A percentile compares a stretch with the other conserved stretches of the same genome.
phyloP scores from a whole-genome alignment of 2,329 filamentous ascomycete genomes.

The Apiospora kogelbergensis region DNA sequence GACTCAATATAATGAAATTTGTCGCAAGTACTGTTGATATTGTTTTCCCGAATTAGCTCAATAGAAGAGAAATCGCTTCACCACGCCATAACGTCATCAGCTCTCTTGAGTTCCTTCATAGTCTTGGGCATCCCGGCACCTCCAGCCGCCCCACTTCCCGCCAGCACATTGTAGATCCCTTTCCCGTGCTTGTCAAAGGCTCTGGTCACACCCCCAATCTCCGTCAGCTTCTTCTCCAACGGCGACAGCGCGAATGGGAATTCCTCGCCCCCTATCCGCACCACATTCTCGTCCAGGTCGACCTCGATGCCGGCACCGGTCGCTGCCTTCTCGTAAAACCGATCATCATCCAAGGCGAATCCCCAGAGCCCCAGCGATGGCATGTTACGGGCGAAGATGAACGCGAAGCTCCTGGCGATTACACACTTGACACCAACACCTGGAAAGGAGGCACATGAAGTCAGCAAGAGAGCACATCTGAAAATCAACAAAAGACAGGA shows the following conservation, averaged over 20 bases:
- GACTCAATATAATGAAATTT: no score
- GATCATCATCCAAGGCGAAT: constrained; percentile 37
- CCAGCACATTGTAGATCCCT: constrained; percentile 29
- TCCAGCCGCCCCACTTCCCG: not conserved
- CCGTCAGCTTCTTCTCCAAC: constrained; percentile 39
- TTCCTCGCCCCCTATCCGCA: constrained; percentile 20
- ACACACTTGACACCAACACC: constrained; percentile 37
- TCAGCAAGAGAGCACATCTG: no score
- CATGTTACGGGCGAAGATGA: constrained; percentile 47
- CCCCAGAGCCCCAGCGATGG: constrained; percentile 45
- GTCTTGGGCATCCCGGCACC: no score
- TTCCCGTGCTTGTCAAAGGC: constrained; percentile 40
- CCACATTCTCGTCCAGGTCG: constrained; percentile 26
- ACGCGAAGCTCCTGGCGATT: constrained; percentile 44
- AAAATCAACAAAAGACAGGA: no score
- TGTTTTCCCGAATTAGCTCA: no score
- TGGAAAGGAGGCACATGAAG: no score
- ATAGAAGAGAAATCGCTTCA: no score
- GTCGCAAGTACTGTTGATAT: no score
- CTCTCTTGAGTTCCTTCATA: no score
- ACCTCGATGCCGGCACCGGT: constrained; percentile 37
- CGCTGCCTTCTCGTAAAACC: constrained; percentile 37
- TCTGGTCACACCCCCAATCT: constrained; percentile 36
- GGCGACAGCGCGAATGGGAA: constrained; percentile 36
- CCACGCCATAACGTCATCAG: no score